These are phyloP conservation scores for Paxillus rubicundulus DNA, from an alignment of 768 basidiomycete species.

Conservation along the genomic window DNA sequence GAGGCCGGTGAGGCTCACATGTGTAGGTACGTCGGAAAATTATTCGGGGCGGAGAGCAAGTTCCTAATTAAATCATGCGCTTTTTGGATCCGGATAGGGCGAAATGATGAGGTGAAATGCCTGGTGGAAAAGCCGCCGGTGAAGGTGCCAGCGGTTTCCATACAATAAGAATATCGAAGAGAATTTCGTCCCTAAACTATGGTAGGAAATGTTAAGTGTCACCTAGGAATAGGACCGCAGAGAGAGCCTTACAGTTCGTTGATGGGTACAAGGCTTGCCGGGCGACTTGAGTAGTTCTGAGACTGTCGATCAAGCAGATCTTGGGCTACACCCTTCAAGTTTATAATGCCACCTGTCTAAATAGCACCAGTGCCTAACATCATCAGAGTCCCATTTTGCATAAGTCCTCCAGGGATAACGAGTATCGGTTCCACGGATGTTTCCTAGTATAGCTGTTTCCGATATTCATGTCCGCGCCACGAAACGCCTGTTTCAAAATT, in stretches of 20 bases:
- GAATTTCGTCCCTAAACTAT: conserved; percentile 26
- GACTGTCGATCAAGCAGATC: conserved; percentile 24
- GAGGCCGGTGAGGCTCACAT: conserved; percentile 11
- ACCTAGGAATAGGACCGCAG: background rate
- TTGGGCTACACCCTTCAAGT: conserved; percentile 24
- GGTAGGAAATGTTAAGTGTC: background rate
- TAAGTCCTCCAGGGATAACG: conserved; percentile 22
- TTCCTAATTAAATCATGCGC: conserved; percentile 28
- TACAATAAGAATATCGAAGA: conserved; percentile 24
- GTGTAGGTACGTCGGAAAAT: conserved; percentile 24
- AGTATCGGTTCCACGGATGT: conserved; percentile 17
- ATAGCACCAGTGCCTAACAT: background rate
- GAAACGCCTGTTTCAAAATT: too few relatives aligned
- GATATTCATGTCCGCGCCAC: too few relatives aligned
- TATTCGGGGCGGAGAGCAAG: conserved; percentile 22
- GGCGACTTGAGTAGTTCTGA: conserved; percentile 24
- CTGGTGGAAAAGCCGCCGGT: conserved; percentile 37
- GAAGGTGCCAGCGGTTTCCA: conserved; percentile 27
- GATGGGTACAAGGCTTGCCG: conserved; percentile 12
- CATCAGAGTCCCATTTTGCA: conserved; percentile 11
- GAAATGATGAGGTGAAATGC: conserved; percentile 32
- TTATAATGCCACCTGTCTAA: conserved; percentile 20
- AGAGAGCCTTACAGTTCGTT: conserved; percentile 16
- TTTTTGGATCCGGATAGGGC: conserved; percentile 34
- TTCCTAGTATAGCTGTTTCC: too few relatives aligned